phyloP scores from a whole-genome alignment of 305 asterid species.

The Fraxinus greggii region DNA sequence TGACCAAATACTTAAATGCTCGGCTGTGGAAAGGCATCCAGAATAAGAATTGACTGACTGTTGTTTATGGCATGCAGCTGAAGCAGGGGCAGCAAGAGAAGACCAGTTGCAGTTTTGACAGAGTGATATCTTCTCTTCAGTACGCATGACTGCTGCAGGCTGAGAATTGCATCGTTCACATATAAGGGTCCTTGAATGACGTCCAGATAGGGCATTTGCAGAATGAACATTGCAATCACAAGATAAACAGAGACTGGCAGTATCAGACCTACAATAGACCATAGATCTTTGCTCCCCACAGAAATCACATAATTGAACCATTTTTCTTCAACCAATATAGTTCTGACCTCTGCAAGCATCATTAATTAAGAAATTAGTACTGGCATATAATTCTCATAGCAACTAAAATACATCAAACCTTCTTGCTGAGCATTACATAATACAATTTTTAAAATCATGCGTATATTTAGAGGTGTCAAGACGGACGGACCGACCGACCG shows the following conservation, averaged over 20 bases:
- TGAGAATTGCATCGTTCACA: no score
- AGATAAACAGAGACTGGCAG: slow-evolving; percentile 74
- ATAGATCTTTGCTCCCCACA: slow-evolving; percentile 19
- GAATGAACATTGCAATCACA: slow-evolving; percentile 82
- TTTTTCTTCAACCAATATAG: no score
- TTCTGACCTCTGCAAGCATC: neutral
- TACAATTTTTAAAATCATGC: neutral
- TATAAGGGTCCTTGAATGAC: slow-evolving; percentile 66
- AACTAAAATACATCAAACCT: slow-evolving; percentile 4
- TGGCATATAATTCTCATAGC: neutral
- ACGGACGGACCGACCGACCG: no score
- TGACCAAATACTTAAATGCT: slow-evolving; percentile 71
- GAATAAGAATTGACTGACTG: slow-evolving; percentile 66
- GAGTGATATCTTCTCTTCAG: slow-evolving; percentile 67
- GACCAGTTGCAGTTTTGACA: slow-evolving; percentile 77
- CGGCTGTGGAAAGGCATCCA: slow-evolving; percentile 79
- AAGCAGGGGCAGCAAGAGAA: slow-evolving; percentile 40
- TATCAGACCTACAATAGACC: slow-evolving; percentile 75
- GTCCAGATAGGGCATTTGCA: slow-evolving; percentile 73
- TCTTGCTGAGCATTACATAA: neutral
- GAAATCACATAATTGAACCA: no score
- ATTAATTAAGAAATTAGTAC: neutral
- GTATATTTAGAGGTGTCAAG: no score
- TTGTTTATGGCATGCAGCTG: slow-evolving; percentile 47
- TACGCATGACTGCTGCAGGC: no score